Conservation (phyloP, 345 rosid genomes). For the Triadica sebifera region DNA sequence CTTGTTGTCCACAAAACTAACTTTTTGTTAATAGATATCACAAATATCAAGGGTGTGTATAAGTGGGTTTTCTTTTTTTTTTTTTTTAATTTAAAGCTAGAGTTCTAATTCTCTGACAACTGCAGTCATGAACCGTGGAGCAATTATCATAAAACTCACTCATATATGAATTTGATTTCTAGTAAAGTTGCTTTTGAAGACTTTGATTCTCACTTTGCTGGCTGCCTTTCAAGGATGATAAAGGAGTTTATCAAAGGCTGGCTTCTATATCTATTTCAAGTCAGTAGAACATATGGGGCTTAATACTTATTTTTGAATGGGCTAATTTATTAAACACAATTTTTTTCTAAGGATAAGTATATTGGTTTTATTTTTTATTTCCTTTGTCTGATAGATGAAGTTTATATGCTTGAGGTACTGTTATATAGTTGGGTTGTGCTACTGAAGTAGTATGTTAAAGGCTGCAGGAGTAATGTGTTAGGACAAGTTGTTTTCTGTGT, state of each 20-base stretch:
- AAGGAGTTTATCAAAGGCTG: neutral
- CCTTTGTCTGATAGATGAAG: neutral
- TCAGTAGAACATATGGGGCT: neutral
- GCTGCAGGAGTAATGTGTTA: neutral
- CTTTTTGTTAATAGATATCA: neutral
- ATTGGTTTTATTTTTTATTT: neutral
- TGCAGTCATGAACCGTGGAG: neutral
- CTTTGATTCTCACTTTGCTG: neutral
- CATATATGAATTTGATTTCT: neutral
- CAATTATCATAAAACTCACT: neutral
- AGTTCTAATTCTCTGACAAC: neutral
- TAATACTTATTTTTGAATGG: neutral
- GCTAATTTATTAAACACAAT: neutral
- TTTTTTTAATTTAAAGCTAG: neutral
- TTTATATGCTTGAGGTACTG: neutral
- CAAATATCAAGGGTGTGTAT: neutral
- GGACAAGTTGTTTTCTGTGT: neutral
- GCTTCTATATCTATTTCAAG: too few species aligned
- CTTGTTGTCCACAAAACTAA: neutral
- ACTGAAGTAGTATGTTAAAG: neutral
- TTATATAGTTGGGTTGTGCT: neutral
- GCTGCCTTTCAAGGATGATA: neutral
- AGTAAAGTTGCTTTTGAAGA: conserved; percentile 2
- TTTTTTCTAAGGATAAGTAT: neutral
- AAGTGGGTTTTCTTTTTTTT: neutral